Percentiles rank a stretch among this genome's conserved stretches.
Evolutionary conservation across 2,329 filamentous ascomycete genomes (phyloP).

Genomic region (Calonectria montana): DNA sequence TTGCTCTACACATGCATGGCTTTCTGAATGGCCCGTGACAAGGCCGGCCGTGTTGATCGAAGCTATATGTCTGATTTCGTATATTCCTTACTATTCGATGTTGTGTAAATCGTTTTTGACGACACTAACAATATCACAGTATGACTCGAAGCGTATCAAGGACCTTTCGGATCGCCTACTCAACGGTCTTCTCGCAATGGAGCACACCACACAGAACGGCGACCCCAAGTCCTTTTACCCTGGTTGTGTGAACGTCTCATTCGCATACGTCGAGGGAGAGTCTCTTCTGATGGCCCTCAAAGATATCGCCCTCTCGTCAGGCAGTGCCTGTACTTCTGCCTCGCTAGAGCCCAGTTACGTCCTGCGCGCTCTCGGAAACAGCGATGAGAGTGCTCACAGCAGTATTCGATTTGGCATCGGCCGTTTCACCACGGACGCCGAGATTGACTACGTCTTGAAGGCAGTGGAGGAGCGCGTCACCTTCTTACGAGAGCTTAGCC

Average conservation of each 20-base stretch:
- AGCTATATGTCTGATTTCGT: constrained; percentile 73
- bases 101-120: background rate
- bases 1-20: constrained; percentile 87
- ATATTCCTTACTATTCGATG: background rate
- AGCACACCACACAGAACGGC: constrained; percentile 93
- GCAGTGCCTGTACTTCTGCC: constrained; percentile 96
- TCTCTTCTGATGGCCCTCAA: constrained; percentile 98
- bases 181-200: constrained; percentile 85
- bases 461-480: constrained; percentile 90
- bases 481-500: constrained; percentile 94
- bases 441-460: constrained; percentile 98
- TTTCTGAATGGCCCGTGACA: constrained; percentile 82
- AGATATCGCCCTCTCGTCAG: constrained; percentile 96
- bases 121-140: constrained; percentile 65
- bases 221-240: constrained; percentile 88
- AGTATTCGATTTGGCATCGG: constrained; percentile 98
- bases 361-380: constrained; percentile 91
- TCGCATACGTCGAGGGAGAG: constrained; percentile 98
- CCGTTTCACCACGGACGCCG: constrained; percentile 91
- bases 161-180: constrained; percentile 85
- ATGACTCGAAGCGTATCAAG: constrained; percentile 88
- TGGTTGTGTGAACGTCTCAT: constrained; percentile 97
- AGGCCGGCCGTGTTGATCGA: constrained; percentile 68
- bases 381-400: constrained; percentile 96
- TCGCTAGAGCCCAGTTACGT: constrained; percentile 98